Base-by-base conservation (phyloP, 1,139 yeast genomes). In the Kodamaea sp. region DNA sequence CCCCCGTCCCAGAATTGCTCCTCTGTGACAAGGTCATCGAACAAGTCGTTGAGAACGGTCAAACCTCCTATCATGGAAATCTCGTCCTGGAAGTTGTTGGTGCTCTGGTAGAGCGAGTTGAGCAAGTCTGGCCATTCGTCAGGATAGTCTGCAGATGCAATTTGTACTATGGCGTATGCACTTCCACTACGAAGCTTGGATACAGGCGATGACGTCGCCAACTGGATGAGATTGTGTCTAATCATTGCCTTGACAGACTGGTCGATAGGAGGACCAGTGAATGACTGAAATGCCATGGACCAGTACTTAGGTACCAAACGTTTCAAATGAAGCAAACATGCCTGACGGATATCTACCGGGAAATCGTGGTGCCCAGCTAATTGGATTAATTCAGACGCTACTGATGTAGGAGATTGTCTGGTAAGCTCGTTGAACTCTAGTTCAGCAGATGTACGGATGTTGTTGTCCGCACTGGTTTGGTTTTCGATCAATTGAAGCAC, bases 111-210 rank as follows among this genome's bases (percentile, higher is more conserved):
- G 31, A 85, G 54, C 10, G 59, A 52, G 14, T 64, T 61, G 38
- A 90, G 55, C 29, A 92, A 65, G 20, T 70, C 73, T 0, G 97
- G 96, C 97, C 97, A 92, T 53, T 88, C 95, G 50, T 92, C 97
- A 0, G 98, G 98, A 53, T 78, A 90, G 52, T 92, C 98, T 1
- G 83, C 85, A 1, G 87, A 84, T 1, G 96, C 90, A 15, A 92
- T 85, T 49, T 85, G 95, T 2, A 86, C 85, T 16, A 88, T 76
- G 10, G 87, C 82, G 45, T 87, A 81, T 1, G 92, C 80, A 2
- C 85, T 77, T 31, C 86, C 76, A 24, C 73, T 73, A 40, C 89
- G 67, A 12, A 89, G 63, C 49, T 83, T 84, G n/a, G 83, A 67
- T 41, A 75, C 73, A 0, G 67, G 53, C 11, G 76, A 69, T 7